These are phyloP conservation scores for Fusarium tricinctum DNA, from an alignment of 2,329 filamentous ascomycete species.

Conservation along the genomic window DNA sequence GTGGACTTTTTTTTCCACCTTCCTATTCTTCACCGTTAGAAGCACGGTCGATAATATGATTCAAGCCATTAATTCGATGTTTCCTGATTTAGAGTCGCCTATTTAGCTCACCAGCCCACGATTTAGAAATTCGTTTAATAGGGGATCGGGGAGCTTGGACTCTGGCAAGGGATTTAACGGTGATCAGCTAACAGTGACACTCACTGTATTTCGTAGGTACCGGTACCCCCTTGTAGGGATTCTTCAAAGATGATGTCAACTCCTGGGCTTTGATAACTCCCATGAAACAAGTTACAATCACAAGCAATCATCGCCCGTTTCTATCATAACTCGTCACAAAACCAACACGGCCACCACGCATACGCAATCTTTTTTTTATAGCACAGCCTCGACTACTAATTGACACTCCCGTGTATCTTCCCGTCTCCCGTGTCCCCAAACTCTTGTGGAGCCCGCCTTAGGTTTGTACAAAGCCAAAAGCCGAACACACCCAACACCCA, in stretches of 20 bases:
- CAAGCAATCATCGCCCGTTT: constrained; percentile 5
- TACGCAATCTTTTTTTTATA: constrained; percentile 26
- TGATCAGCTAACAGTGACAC: constrained; percentile 16
- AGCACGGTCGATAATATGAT: constrained; percentile 15
- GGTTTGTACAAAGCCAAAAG: constrained; percentile 14
- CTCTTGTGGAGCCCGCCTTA: constrained; percentile 20
- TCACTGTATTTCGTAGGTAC: constrained; percentile 1
- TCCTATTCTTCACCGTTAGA: constrained; percentile 30
- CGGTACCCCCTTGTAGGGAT: not conserved
- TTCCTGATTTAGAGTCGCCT: constrained; percentile 13
- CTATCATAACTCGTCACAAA: constrained; percentile 8
- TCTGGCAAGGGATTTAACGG: constrained; percentile 17
- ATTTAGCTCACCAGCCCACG: constrained; percentile 38
- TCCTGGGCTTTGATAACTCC: not conserved
- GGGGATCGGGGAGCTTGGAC: constrained; percentile 35
- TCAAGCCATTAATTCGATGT: constrained; percentile 17
- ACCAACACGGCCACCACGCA: constrained; percentile 22
- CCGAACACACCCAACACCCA: no score
- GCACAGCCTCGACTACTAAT: constrained; percentile 33
- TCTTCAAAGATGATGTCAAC: constrained; percentile 27
- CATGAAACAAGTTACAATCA: constrained; percentile 12
- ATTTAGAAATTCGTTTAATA: constrained; percentile 36
- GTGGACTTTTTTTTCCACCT: constrained; percentile 13
- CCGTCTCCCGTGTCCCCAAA: constrained; percentile 23
- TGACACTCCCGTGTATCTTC: constrained; percentile 24